phyloP scores from a whole-genome alignment of 140 eudicot genomes.

The Cichorium intybus region DNA sequence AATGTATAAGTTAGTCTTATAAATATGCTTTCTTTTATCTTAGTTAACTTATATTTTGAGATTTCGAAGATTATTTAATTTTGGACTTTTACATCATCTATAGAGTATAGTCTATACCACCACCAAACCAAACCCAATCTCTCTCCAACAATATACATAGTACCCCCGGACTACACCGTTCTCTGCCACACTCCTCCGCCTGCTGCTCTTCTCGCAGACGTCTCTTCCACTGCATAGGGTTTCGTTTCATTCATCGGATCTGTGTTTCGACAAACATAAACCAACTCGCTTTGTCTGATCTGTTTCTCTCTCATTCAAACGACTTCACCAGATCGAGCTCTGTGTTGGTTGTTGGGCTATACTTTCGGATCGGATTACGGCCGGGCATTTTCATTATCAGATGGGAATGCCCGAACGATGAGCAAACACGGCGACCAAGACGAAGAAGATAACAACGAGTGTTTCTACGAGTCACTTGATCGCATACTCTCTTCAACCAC shows the following conservation, averaged over 20 bases:
- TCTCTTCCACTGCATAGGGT: conserved; percentile 36
- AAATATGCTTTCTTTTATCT: too few species aligned
- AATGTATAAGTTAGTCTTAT: too few species aligned
- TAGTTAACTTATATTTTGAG: not conserved
- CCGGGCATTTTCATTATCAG: conserved; percentile 52
- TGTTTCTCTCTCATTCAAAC: conserved; percentile 11
- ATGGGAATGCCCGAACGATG: conserved; percentile 83
- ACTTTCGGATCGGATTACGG: conserved; percentile 30
- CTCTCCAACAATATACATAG: not conserved
- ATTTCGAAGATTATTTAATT: not conserved
- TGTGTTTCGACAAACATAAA: conserved; percentile 14
- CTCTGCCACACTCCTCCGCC: conserved; percentile 17
- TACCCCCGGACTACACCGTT: conserved; percentile 22
- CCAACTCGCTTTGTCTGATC: conserved; percentile 23
- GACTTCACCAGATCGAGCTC: conserved; percentile 16
- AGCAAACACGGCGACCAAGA: conserved; percentile 47
- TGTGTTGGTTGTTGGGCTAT: not conserved
- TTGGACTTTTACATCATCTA: conserved; percentile 7
- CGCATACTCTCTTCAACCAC: conserved; percentile 83
- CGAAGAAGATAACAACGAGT: conserved; percentile 37
- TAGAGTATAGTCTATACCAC: conserved; percentile 7
- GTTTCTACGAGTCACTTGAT: conserved; percentile 84
- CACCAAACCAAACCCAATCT: conserved; percentile 1
- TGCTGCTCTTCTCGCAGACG: conserved; percentile 13
- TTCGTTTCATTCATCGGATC: conserved; percentile 53